Percentiles rank a stretch among this genome's conserved stretches.
phyloP scores from a whole-genome alignment of 1,284 basidiomycete genomes.

The Ustilago trichophora region DNA sequence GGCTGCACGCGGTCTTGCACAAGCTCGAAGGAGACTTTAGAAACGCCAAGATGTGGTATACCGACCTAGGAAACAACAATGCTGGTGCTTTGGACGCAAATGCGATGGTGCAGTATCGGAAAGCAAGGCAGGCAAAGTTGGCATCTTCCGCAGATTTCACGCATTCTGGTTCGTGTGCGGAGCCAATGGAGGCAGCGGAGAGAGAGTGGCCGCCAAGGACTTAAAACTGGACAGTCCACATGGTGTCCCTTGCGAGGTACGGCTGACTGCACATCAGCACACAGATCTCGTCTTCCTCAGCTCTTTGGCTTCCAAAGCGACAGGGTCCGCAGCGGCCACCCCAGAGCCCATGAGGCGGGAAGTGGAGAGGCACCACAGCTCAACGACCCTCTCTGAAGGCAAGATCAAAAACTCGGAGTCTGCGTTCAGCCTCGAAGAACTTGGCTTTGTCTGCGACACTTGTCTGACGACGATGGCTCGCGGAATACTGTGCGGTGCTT shows the following conservation, averaged over 20 bases:
- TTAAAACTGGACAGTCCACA: neutral
- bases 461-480: neutral
- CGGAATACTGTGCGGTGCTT: neutral
- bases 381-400: conserved; percentile 16
- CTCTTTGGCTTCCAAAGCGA: conserved; percentile 4
- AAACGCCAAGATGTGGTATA: conserved; percentile 46
- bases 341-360: neutral
- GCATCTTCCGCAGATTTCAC: conserved; percentile 6
- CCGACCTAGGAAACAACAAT: conserved; percentile 29
- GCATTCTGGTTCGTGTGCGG: conserved; percentile 14
- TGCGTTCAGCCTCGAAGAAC: conserved; percentile 11
- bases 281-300: conserved; percentile 26
- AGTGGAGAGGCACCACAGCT: conserved; percentile 6
- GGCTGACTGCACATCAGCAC: conserved; percentile 25
- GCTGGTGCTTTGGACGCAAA: neutral
- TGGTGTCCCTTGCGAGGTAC: neutral
- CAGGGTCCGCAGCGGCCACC: neutral
- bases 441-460: neutral
- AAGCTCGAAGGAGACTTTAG: conserved; percentile 39
- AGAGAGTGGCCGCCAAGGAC: neutral
- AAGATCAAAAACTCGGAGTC: conserved; percentile 25
- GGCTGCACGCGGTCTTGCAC: conserved; percentile 39
- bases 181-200: conserved; percentile 7
- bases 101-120: too few species aligned
- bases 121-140: neutral